Evolutionary conservation across 1,284 basidiomycete genomes (phyloP), one percentile per base, ranked within the genome.

Genomic region (Lentinula novae-zelandiae): DNA sequence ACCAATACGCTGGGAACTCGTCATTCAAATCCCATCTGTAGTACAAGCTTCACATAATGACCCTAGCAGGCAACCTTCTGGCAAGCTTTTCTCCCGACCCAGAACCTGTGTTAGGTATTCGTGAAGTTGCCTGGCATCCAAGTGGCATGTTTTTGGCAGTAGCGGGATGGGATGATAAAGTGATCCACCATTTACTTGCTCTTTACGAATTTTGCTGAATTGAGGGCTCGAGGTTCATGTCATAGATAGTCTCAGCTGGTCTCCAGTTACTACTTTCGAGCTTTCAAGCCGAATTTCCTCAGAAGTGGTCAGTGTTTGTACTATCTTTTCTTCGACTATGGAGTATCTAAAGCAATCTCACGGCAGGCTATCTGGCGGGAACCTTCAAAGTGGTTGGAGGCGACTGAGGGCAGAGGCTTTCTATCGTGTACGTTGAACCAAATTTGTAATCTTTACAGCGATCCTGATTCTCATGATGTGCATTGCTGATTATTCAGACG

Each of bases 111-210:
- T 82, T 93, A 59, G 93, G 93, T 1, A 84, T 96, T 38, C 82
- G 91, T 5, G 76, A 74, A 51, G 85, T 88, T 0, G 76, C 82
- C 10, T 96, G 94, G 94, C 90, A 94, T 71, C 93, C 93, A 1
- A 87, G 79, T 54, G 92, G 93, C 1, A 78, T 83, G 66, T 93
- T 89, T 69, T 75, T 95, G 6, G 89, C 87, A 1, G 77, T 94
- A 0, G 86, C 85, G 10, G 93, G 93, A 6, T 93, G 88, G 83
- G 92, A 95, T 71, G 90, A 94, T 66, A 92, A 89, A 75, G 92
- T 88, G 61, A 40, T 20, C 7, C 44, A 76, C 40, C 38, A 33
- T 39, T 34, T 33, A 51, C 46, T 20, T 44, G 27, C 60, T 60
- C 5, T n/a, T 38, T 56, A 31, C 42, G 12, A 52, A 38, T 60